Conservation (phyloP, 2,329 filamentous ascomycete species). For the Gyromitra esculenta region DNA sequence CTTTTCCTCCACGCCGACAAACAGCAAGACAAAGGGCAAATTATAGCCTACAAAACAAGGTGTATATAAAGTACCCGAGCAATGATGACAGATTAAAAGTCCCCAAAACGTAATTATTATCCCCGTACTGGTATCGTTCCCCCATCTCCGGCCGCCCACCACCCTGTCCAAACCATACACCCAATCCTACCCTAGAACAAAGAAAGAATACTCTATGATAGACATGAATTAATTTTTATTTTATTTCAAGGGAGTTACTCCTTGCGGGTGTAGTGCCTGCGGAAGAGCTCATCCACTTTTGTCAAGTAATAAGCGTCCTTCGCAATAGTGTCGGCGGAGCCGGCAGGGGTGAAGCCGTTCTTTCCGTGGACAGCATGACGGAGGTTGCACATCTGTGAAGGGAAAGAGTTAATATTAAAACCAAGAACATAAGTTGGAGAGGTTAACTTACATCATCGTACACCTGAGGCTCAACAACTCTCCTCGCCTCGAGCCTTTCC, state of each 20-base stretch:
- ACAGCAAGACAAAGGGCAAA: slow-evolving; percentile 15
- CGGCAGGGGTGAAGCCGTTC: slow-evolving; percentile 78
- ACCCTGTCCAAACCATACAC: slow-evolving; percentile 12
- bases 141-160: slow-evolving; percentile 6
- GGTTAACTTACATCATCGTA: slow-evolving; percentile 74
- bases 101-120: slow-evolving; percentile 48
- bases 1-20: slow-evolving; percentile 1
- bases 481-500: slow-evolving; percentile 72
- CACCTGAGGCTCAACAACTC: slow-evolving; percentile 73
- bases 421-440: slow-evolving; percentile 24
- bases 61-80: slow-evolving; percentile 31
- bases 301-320: slow-evolving; percentile 80
- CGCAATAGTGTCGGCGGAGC: slow-evolving; percentile 72
- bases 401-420: slow-evolving; percentile 55
- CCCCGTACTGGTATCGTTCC: slow-evolving; percentile 36
- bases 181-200: slow-evolving; percentile 24
- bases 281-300: slow-evolving; percentile 86
- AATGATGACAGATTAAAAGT: slow-evolving; percentile 23
- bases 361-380: slow-evolving; percentile 84
- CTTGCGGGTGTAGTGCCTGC: slow-evolving; percentile 79
- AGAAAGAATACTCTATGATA: slow-evolving; percentile 50
- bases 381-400: slow-evolving; percentile 75
- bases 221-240: slow-evolving; percentile 42
- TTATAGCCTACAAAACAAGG: slow-evolving; percentile 15
- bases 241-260: slow-evolving; percentile 64